Percentiles rank a stretch among this genome's conserved stretches.
Conservation (phyloP, 2,329 filamentous ascomycete genomes). For the Botryotinia narcissicola region DNA sequence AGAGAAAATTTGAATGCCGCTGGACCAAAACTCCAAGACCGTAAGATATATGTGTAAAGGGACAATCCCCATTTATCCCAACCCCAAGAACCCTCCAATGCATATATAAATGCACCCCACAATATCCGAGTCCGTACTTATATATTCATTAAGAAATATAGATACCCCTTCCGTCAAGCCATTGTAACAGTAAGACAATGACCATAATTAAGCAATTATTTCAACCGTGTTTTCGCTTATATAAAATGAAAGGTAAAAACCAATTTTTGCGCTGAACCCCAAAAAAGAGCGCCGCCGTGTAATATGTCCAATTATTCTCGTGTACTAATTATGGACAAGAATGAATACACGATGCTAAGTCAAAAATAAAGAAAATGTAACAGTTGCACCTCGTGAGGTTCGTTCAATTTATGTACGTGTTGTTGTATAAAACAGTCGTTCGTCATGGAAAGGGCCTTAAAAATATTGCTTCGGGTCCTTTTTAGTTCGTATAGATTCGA, state of each 20-base stretch:
- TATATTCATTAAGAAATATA: conserved; percentile 3
- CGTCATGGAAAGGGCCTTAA: not conserved
- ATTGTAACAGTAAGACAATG: not conserved
- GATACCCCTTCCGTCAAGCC: not conserved
- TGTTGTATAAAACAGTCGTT: not conserved
- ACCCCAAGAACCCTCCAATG: not conserved
- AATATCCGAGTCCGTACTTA: conserved; percentile 4
- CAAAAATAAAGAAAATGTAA: not conserved
- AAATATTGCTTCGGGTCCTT: not conserved
- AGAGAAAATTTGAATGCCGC: not conserved
- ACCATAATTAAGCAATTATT: not conserved
- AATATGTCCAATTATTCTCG: conserved; percentile 6
- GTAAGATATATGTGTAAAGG: not conserved
- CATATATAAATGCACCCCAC: not conserved
- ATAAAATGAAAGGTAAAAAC: not conserved
- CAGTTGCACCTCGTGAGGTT: not conserved
- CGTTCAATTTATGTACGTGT: not conserved
- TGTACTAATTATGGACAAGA: conserved; percentile 12
- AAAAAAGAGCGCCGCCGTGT: not conserved
- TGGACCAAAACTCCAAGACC: not conserved
- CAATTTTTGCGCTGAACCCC: not conserved
- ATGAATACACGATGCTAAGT: not conserved
- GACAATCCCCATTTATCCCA: not conserved
- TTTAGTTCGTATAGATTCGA: not conserved
- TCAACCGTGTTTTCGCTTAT: not conserved